A percentile compares a stretch with the other conserved stretches of the same genome.
phyloP scores from a whole-genome alignment of 306 rosid genomes.

The Quercus robur region DNA sequence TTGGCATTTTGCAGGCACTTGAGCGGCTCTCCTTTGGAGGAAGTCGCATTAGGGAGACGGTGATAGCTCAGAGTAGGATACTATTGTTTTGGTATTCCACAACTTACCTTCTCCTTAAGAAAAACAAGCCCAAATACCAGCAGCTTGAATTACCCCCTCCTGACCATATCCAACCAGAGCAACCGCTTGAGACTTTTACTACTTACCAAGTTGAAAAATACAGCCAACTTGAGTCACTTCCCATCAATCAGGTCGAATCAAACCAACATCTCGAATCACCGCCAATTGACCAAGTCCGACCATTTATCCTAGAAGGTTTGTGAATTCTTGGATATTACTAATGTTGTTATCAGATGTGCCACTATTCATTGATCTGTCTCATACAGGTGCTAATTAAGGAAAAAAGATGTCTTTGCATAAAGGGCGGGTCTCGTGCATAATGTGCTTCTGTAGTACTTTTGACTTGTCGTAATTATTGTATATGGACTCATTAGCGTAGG shows the following conservation, averaged over 20 bases:
- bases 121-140: conserved; percentile 85
- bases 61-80: conserved; percentile 81
- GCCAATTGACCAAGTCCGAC: conserved; percentile 52
- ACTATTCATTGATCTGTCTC: conserved; percentile 60
- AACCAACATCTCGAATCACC: conserved; percentile 42
- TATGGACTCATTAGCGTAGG: conserved; percentile 19
- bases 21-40: conserved; percentile 73
- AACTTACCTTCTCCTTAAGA: conserved; percentile 83
- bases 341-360: conserved; percentile 58
- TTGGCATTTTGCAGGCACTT: conserved; percentile 57
- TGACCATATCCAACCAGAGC: conserved; percentile 29
- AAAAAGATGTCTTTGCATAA: conserved; percentile 41
- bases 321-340: conserved; percentile 59
- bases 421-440: conserved; percentile 44
- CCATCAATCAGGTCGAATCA: conserved; percentile 37
- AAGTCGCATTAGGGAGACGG: conserved; percentile 61
- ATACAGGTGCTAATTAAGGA: conserved; percentile 84
- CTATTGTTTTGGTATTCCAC: conserved; percentile 78
- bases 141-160: conserved; percentile 47
- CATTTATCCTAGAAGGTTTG: conserved; percentile 91
- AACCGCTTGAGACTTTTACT: conserved; percentile 35
- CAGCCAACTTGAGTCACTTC: conserved; percentile 37
- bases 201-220: conserved; percentile 31
- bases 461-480: conserved; percentile 29
- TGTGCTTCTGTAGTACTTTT: conserved; percentile 30